These are phyloP conservation scores for Elsinoe necatrix DNA, from an alignment of 2,329 filamentous ascomycete genomes.

Conservation along the genomic window DNA sequence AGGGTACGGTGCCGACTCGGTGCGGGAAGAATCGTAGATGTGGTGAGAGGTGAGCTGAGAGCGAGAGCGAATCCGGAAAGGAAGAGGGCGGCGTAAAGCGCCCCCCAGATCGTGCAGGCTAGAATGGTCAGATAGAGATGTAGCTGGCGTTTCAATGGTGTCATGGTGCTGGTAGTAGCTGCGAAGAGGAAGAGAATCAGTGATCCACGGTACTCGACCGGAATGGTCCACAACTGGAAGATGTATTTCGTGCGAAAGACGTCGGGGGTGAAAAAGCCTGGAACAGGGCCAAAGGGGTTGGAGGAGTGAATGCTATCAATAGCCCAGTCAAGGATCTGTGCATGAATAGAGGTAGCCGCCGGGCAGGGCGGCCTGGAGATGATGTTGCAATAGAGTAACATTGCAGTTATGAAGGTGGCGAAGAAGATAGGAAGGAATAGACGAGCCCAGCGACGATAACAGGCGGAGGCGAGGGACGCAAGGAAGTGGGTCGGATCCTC, in stretches of 20 bases:
- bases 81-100: too few species aligned
- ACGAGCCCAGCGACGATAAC: constrained; percentile 21
- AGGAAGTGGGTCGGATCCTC: constrained; percentile 26
- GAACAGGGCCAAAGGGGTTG: neutral
- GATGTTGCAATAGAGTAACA: neutral
- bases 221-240: constrained; percentile 4
- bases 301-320: neutral
- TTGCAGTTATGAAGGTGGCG: constrained; percentile 14
- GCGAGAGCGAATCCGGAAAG: too few species aligned
- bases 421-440: constrained; percentile 22
- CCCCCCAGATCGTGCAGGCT: too few species aligned
- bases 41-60: too few species aligned
- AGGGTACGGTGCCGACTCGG: too few species aligned
- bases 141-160: too few species aligned
- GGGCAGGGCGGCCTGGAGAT: neutral
- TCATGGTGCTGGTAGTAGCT: neutral
- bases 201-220: constrained; percentile 6
- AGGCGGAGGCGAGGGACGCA: constrained; percentile 19
- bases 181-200: constrained; percentile 1
- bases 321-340: neutral
- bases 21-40: too few species aligned
- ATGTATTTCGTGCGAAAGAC: neutral
- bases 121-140: too few species aligned
- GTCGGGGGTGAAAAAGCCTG: neutral
- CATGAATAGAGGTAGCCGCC: neutral